Evolutionary conservation across 2,329 filamentous ascomycete species (phyloP).

Genomic region (Trichoderma citrinoviride): DNA sequence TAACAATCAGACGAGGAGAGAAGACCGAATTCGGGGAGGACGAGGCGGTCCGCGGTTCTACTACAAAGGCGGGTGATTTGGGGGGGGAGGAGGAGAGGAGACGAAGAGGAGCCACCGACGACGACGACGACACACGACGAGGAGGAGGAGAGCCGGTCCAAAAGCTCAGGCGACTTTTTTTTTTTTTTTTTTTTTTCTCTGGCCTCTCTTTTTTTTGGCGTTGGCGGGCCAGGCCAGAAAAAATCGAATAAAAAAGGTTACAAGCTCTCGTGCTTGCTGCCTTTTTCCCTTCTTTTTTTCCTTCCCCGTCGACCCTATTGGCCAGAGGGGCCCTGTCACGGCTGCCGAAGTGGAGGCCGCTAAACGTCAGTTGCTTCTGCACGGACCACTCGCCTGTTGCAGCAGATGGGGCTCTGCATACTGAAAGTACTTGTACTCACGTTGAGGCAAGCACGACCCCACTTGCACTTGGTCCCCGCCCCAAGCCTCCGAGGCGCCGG

Average conservation of each 20-base stretch:
- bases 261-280: constrained; percentile 39
- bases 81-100: neutral
- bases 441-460: constrained; percentile 17
- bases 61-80: constrained; percentile 20
- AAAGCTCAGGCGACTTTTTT: constrained; percentile 29
- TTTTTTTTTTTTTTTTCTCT: constrained; percentile 29
- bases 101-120: too few relatives aligned
- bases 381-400: constrained; percentile 21
- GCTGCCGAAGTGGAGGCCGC: constrained; percentile 36
- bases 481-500: constrained; percentile 2
- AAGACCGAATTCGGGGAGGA: too few relatives aligned
- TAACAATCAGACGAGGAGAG: too few relatives aligned
- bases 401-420: neutral
- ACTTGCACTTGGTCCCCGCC: neutral
- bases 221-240: constrained; percentile 26
- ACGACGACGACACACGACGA: too few relatives aligned
- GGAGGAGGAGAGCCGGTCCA: neutral
- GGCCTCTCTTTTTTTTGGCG: constrained; percentile 28
- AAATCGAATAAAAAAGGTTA: constrained; percentile 24
- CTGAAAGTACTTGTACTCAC: too few relatives aligned
- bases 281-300: constrained; percentile 41
- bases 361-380: constrained; percentile 33
- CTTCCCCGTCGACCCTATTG: constrained; percentile 35
- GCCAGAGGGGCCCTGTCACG: constrained; percentile 33
- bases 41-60: constrained; percentile 31